A percentile compares a stretch with the other conserved stretches of the same genome.
These are phyloP conservation scores for Chlorokybus atmophyticus DNA, from an alignment of 139 green algal genomes.

Conservation along the genomic window DNA sequence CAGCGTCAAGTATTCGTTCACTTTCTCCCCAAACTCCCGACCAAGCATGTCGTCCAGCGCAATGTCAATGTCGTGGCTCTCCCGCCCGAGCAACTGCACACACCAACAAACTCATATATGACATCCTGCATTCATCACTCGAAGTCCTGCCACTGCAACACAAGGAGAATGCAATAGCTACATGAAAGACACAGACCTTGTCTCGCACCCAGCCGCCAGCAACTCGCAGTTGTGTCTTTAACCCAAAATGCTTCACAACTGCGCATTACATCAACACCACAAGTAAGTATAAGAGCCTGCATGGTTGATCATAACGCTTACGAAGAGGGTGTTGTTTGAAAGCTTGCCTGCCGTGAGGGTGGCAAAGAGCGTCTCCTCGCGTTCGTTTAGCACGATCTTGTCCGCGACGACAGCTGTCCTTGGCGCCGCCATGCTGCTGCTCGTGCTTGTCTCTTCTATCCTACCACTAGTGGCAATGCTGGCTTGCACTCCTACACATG, in stretches of 20 bases:
- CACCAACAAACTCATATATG: neutral
- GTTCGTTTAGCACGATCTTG: constrained; percentile 45
- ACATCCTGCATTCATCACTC: neutral
- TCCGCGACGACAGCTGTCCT: too few relatives aligned
- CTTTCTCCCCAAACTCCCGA: constrained; percentile 70
- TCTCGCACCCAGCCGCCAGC: constrained; percentile 94
- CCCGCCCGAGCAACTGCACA: constrained; percentile 28
- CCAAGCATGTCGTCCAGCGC: constrained; percentile 84
- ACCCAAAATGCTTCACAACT: constrained; percentile 28
- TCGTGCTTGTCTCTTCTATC: too few relatives aligned
- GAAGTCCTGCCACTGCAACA: too few relatives aligned
- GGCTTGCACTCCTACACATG: too few relatives aligned
- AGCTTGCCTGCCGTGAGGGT: constrained; percentile 57
- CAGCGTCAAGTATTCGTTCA: constrained; percentile 64
- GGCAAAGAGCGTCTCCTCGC: constrained; percentile 60
- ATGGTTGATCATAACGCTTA: too few relatives aligned
- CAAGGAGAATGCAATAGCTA: neutral
- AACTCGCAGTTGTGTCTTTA: constrained; percentile 56
- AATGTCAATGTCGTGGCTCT: constrained; percentile 91
- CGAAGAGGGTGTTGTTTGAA: too few relatives aligned
- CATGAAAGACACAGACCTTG: constrained; percentile 43
- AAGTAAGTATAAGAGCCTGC: too few relatives aligned
- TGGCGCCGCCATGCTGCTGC: too few relatives aligned
- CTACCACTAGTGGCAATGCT: too few relatives aligned
- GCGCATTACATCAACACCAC: too few relatives aligned